Conservation (phyloP, 2,329 filamentous ascomycete species). For the Reticulascus tulasneorum region DNA sequence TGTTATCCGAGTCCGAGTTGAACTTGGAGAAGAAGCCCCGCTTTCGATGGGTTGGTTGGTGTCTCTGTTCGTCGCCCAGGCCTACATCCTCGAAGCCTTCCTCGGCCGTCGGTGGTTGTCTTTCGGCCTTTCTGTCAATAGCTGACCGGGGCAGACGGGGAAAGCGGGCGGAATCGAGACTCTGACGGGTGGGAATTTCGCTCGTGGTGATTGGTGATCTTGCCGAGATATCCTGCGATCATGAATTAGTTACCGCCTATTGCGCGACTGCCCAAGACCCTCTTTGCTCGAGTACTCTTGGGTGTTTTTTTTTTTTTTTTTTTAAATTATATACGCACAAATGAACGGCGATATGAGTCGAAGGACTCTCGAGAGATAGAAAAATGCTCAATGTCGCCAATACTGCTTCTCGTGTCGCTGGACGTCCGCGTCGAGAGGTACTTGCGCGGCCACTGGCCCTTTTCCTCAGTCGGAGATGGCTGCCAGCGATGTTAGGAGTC, state of each 20-base stretch:
- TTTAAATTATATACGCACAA: conserved; percentile 72
- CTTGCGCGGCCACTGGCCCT: conserved; percentile 68
- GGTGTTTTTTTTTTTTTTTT: no score
- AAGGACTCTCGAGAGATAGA: conserved; percentile 96
- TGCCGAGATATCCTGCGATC: conserved; percentile 85
- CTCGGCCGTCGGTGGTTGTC: conserved; percentile 63
- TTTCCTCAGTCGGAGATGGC: conserved; percentile 87
- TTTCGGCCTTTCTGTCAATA: conserved; percentile 52
- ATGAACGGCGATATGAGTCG: conserved; percentile 92
- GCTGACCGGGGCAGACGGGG: conserved; percentile 60
- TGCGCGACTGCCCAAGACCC: no score
- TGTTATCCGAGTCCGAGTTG: conserved; percentile 54
- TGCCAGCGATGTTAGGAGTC: conserved; percentile 32
- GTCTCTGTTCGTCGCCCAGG: conserved; percentile 62
- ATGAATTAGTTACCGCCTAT: no score
- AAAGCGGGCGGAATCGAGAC: conserved; percentile 71
- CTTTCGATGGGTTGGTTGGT: conserved; percentile 38
- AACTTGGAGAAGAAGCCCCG: conserved; percentile 79
- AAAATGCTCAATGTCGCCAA: conserved; percentile 86
- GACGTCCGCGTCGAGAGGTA: conserved; percentile 50
- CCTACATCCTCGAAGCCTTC: conserved; percentile 87
- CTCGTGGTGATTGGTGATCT: conserved; percentile 67
- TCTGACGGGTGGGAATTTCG: conserved; percentile 66
- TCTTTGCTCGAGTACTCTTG: no score
- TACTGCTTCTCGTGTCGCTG: conserved; percentile 50